Evolutionary conservation across 257 asterid species (phyloP), one percentile per base, ranked within the genome.

Genomic region (Solanum microdontum): DNA sequence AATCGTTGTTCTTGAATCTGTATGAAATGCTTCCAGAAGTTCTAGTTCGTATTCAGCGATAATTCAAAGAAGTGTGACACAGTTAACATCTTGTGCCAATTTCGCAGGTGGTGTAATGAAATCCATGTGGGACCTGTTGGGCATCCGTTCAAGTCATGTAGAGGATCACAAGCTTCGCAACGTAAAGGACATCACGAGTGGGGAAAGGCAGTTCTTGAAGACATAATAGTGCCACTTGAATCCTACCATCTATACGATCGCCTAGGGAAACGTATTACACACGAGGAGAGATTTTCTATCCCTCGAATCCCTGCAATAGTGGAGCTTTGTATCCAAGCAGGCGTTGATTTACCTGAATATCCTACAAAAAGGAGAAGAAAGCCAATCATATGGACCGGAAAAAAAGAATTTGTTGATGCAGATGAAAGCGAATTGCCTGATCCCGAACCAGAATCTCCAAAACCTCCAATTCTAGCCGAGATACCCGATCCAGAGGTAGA

Each of bases 261-360:
- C 86, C 92, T 97, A 17, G 96, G 97, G 17, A 94, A 92, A 77
- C 98, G 98, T 36, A 94, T 97, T 45, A 26, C 97, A 33, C 99
- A 95, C 5, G 92, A 90, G 74, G 98, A 95, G 90, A 91, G 99
- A 89, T 97, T 95, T 87, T 91, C 98, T 1, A 69, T 96, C 90
- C 98, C 99, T 32, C 91, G 98, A 87, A 91, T 95, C n/a, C 98
- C 98, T 8, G 98, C 99, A 48, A 88, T 97, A 21, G 96, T 93
- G 11, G 99, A 97, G 94, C 99, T 97, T 86, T 97, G 99, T 91
- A 93, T 97, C 87, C 98, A 97, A 91, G 98, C 97, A 39, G 99
- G 99, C 73, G 99, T 97, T 17, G 98, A 95, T 76, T 88, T 95
- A 73, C 96, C 96, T 0, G 98, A 93, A 73, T 97, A 94, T 82